Evolutionary conservation across 345 rosid species (phyloP).

Genomic region (Corymbia maculata): DNA sequence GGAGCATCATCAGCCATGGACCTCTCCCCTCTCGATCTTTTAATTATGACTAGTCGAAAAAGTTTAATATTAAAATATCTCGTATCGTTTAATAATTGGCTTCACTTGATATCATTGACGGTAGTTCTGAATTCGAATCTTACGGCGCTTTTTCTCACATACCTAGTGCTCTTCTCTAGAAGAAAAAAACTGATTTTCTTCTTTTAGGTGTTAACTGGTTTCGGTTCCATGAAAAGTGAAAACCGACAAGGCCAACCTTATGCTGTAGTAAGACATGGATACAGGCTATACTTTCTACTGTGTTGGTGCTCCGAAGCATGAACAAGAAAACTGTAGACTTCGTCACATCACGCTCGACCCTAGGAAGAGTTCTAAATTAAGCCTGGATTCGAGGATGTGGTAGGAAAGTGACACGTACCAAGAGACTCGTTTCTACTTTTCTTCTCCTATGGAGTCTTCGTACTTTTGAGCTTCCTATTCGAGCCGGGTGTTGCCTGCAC

Average conservation of each 20-base stretch:
- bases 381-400: neutral
- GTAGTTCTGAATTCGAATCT: neutral
- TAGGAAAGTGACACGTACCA: neutral
- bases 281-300: neutral
- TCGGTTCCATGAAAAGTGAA: neutral
- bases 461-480: neutral
- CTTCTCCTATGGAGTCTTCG: neutral
- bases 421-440: neutral
- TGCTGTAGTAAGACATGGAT: neutral
- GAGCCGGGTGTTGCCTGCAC: neutral
- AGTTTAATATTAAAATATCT: fast-evolving
- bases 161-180: neutral
- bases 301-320: fast-evolving
- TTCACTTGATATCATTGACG: fast-evolving
- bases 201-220: neutral
- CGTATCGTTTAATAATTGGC: neutral
- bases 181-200: neutral
- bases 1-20: neutral
- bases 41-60: fast-evolving
- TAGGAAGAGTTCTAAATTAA: neutral
- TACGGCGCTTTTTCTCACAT: neutral
- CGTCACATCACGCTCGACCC: neutral
- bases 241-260: neutral
- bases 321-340: neutral
- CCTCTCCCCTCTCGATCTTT: neutral